phyloP scores from a whole-genome alignment of 1,139 yeast species.

The Protomyces macrosporus region DNA sequence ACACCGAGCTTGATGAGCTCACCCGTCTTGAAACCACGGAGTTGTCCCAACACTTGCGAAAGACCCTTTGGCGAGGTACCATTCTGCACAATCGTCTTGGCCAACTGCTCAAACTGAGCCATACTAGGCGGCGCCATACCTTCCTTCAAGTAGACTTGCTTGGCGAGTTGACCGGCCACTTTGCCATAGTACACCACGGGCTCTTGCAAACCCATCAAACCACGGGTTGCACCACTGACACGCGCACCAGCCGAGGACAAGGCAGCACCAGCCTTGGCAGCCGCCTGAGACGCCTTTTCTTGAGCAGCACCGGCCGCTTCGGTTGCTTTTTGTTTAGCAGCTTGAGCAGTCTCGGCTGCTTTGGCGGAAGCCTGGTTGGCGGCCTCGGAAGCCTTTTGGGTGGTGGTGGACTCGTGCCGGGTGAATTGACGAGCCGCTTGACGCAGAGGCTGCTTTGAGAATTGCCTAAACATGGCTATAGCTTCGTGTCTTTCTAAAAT shows the following conservation, averaged over 20 bases:
- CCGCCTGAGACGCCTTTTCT: conserved; percentile 19
- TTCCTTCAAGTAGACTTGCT: conserved; percentile 85
- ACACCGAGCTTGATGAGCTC: conserved; percentile 64
- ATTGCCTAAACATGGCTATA: background rate
- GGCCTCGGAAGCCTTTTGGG: conserved; percentile 1
- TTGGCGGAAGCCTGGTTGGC: background rate
- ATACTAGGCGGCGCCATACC: conserved; percentile 86
- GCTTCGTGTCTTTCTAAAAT: background rate
- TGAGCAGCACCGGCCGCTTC: conserved; percentile 21
- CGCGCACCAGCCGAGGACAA: conserved; percentile 17
- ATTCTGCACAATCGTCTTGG: conserved; percentile 48
- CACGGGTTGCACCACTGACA: conserved; percentile 1
- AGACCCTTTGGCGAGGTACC: background rate
- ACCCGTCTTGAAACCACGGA: conserved; percentile 42
- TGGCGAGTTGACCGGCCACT: conserved; percentile 81
- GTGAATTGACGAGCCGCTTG: background rate
- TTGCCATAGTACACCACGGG: conserved; percentile 68
- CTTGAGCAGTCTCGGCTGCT: background rate
- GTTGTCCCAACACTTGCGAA: conserved; percentile 41
- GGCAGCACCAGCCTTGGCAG: conserved; percentile 19
- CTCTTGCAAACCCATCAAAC: conserved; percentile 31
- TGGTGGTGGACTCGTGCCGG: conserved; percentile 3
- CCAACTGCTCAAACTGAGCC: conserved; percentile 73
- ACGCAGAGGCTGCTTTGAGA: background rate
- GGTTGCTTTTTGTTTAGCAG: conserved; percentile 22